Conservation (phyloP, 306 rosid genomes). For the Cucumis melo region DNA sequence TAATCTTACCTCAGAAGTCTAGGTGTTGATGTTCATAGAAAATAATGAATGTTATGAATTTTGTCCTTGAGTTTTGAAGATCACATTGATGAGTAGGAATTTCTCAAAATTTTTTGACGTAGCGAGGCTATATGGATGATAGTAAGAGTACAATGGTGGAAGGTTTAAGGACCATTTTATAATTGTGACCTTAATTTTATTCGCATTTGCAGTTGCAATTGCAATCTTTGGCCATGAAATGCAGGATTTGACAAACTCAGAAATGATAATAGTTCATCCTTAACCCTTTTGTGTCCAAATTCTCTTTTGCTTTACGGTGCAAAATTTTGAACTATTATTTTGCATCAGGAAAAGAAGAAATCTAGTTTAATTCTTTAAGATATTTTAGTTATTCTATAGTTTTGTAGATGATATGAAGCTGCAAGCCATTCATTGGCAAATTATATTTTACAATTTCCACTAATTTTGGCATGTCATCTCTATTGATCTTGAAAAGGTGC, state of each 20-base stretch:
- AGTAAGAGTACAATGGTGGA: neutral
- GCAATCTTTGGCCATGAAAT: neutral
- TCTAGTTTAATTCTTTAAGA: neutral
- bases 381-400: neutral
- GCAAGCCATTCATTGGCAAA: neutral
- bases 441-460: neutral
- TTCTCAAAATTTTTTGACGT: neutral
- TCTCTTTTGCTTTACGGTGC: neutral
- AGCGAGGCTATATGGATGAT: neutral
- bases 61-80: neutral
- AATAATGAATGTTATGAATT: neutral
- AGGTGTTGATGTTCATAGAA: neutral
- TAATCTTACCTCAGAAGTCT: neutral
- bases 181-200: neutral
- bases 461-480: neutral
- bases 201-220: neutral
- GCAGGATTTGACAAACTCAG: neutral
- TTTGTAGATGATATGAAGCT: neutral
- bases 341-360: neutral
- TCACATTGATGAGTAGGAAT: neutral
- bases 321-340: neutral
- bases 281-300: neutral
- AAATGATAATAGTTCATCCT: neutral
- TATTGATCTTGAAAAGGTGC: constrained; percentile 35
- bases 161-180: neutral